Conservation (phyloP, 2,329 filamentous ascomycete species). For the Colletotrichum sublineola region DNA sequence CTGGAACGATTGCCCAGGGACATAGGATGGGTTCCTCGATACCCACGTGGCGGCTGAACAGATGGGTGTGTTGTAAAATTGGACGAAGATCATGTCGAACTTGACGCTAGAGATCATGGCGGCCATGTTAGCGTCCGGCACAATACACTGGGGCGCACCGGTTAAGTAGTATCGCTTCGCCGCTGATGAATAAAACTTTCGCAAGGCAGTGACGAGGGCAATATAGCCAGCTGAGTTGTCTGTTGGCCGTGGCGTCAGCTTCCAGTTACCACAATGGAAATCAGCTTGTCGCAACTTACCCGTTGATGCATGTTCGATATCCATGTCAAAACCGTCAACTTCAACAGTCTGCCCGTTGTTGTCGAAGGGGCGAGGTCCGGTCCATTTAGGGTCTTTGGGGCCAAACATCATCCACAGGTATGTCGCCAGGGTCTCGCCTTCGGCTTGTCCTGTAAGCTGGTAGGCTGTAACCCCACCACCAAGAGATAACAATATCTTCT, state of each 20-base stretch:
- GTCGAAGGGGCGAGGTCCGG: conserved; percentile 44
- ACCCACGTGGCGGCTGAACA: conserved; percentile 51
- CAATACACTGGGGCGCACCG: conserved; percentile 61
- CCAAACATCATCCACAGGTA: conserved; percentile 58
- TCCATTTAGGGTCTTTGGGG: conserved; percentile 51
- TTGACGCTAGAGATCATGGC: conserved; percentile 54
- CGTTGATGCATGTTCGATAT: conserved; percentile 50
- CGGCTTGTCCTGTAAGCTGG: conserved; percentile 52
- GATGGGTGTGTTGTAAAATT: conserved; percentile 62
- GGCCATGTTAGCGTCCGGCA: conserved; percentile 55
- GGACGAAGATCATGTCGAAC: conserved; percentile 60
- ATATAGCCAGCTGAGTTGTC: conserved; percentile 50
- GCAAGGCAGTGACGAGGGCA: conserved; percentile 47
- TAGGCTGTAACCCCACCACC: conserved; percentile 54
- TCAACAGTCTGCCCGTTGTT: conserved; percentile 46
- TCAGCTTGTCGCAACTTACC: not conserved
- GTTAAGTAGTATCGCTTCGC: conserved; percentile 57
- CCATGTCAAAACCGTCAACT: conserved; percentile 51
- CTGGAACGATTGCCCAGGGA: conserved; percentile 42
- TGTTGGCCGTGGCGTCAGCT: conserved; percentile 7
- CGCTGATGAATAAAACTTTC: conserved; percentile 44
- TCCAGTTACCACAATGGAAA: too few relatives aligned
- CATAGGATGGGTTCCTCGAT: conserved; percentile 47
- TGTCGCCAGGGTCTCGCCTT: conserved; percentile 54
- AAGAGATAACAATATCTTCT: conserved; percentile 58